Evolutionary conservation across 2,329 filamentous ascomycete genomes (phyloP).

Genomic region (Westerdykella aurantiaca): DNA sequence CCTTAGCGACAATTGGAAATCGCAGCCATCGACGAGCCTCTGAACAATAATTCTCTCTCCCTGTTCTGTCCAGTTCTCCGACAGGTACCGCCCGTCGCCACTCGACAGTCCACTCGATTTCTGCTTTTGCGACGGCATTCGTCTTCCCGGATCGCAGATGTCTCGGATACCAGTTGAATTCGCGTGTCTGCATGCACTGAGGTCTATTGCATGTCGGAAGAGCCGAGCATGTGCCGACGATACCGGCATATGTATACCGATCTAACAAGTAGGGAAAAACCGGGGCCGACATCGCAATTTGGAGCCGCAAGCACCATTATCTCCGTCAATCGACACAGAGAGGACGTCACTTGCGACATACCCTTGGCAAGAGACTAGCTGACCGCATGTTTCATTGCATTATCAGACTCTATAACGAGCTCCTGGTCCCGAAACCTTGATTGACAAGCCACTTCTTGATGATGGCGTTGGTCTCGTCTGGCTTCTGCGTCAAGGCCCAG

Average conservation of each 20-base stretch:
- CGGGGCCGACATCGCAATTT: too few species aligned
- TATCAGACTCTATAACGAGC: constrained; percentile 37
- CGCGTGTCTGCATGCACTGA: too few species aligned
- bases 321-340: too few species aligned
- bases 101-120: constrained; percentile 1
- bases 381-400: too few species aligned
- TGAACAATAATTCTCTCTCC: not conserved
- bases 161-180: too few species aligned
- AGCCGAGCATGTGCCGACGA: not conserved
- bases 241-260: too few species aligned
- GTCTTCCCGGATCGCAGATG: constrained; percentile 4
- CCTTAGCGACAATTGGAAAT: constrained; percentile 9
- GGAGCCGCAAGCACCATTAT: too few species aligned
- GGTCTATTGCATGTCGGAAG: not conserved
- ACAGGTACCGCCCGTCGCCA: not conserved
- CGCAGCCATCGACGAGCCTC: constrained; percentile 5
- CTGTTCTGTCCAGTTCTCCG: too few species aligned
- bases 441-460: constrained; percentile 62
- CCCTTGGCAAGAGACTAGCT: too few species aligned
- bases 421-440: constrained; percentile 44
- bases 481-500: constrained; percentile 75
- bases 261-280: too few species aligned
- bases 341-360: too few species aligned
- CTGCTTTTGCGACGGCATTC: constrained; percentile 2
- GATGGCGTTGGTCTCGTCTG: constrained; percentile 62